Percentiles rank a stretch among this genome's conserved stretches.
These are phyloP conservation scores for Penicillium sp. DNA, from an alignment of 2,329 filamentous ascomycete genomes.

Conservation along the genomic window DNA sequence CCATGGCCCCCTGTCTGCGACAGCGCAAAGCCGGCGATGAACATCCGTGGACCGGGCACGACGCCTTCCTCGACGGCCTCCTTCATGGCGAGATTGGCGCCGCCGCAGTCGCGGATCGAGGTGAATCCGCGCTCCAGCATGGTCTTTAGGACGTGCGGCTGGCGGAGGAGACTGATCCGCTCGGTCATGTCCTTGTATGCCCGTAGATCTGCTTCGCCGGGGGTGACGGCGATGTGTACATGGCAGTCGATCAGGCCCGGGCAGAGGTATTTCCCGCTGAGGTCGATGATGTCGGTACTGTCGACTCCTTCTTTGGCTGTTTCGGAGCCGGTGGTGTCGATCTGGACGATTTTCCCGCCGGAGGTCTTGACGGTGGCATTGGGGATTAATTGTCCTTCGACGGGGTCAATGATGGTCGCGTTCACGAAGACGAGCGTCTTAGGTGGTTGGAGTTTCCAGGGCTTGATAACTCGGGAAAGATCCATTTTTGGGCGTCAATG, in stretches of 20 bases:
- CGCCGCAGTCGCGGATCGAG: constrained; percentile 59
- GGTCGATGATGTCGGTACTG: constrained; percentile 34
- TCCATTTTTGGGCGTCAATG: constrained; percentile 9
- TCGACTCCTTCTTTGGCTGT: neutral
- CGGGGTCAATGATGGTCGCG: constrained; percentile 22
- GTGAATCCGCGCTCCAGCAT: constrained; percentile 63
- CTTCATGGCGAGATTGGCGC: constrained; percentile 54
- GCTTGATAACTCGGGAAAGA: constrained; percentile 18
- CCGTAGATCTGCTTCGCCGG: constrained; percentile 36
- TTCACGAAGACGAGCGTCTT: constrained; percentile 14
- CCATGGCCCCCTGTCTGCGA: constrained; percentile 62
- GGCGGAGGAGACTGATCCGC: constrained; percentile 21
- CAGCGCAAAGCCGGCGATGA: constrained; percentile 57
- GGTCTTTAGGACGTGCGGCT: constrained; percentile 32
- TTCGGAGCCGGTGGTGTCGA: constrained; percentile 3
- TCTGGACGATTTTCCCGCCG: constrained; percentile 14
- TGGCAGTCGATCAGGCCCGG: constrained; percentile 58
- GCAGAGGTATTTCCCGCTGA: constrained; percentile 49
- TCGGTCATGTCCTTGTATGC: constrained; percentile 23
- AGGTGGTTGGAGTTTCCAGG: constrained; percentile 19
- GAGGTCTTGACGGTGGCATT: constrained; percentile 20
- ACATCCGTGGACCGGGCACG: constrained; percentile 57
- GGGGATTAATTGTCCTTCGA: constrained; percentile 13
- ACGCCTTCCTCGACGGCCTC: constrained; percentile 59
- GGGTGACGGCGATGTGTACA: constrained; percentile 52